Evolutionary conservation across 1,284 basidiomycete genomes (phyloP).

Genomic region (Golubevia pallescens): DNA sequence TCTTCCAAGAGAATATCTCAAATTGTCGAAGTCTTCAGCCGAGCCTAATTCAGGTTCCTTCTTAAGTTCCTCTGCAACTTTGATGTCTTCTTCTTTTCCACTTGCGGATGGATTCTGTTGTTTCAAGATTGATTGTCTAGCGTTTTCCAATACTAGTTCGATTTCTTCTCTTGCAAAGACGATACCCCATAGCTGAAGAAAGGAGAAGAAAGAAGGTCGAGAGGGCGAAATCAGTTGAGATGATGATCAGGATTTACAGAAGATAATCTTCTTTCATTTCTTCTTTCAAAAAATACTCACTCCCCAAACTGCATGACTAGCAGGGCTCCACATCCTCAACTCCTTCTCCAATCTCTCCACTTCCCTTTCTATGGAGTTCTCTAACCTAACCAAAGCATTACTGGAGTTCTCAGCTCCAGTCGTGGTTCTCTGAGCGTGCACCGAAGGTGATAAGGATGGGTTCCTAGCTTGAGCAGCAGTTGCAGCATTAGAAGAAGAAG

Average conservation of each 20-base stretch:
- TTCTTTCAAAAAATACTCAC: constrained; percentile 6
- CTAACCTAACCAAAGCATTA: constrained; percentile 25
- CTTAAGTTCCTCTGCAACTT: background rate
- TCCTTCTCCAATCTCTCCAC: constrained; percentile 54
- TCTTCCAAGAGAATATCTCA: constrained; percentile 1
- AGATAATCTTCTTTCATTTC: no score
- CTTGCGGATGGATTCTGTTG: background rate
- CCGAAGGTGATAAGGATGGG: background rate
- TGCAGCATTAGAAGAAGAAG: background rate
- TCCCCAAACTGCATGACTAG: constrained; percentile 56
- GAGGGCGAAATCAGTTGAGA: background rate
- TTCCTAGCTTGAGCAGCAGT: no score
- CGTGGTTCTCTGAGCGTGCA: background rate
- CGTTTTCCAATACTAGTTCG: constrained; percentile 23
- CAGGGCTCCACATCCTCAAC: constrained; percentile 47
- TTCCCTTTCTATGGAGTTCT: constrained; percentile 39
- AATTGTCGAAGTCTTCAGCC: constrained; percentile 49
- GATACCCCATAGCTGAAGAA: constrained; percentile 43
- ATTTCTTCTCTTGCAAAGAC: constrained; percentile 51
- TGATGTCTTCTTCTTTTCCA: background rate
- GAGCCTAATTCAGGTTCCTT: constrained; percentile 14
- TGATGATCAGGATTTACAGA: no score
- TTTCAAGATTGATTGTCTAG: background rate
- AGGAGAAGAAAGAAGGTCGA: background rate
- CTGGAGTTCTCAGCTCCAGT: no score